Evolutionary conservation across 2,329 filamentous ascomycete genomes (phyloP).

Genomic region (Zasmidium angulare): DNA sequence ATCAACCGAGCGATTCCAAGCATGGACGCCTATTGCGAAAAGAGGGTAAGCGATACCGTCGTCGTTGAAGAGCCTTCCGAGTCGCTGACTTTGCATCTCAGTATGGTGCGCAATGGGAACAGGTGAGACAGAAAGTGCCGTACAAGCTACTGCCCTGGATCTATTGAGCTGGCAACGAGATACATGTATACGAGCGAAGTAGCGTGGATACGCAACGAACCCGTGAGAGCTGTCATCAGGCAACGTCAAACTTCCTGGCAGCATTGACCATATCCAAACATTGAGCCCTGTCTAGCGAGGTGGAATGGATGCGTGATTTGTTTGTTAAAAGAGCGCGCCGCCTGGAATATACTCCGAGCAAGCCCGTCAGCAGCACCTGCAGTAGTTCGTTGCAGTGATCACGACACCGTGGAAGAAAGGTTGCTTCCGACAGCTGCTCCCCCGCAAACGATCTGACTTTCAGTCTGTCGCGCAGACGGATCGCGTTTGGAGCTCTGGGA

Average conservation of each 20-base stretch:
- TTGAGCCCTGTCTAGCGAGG: too few species aligned
- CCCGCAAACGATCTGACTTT: not conserved
- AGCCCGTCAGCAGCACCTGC: not conserved
- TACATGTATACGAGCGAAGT: too few species aligned
- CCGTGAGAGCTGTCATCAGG: too few species aligned
- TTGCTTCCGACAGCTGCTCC: not conserved
- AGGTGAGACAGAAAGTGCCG: slow-evolving; percentile 25
- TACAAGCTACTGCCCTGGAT: slow-evolving; percentile 28
- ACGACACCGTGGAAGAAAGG: not conserved
- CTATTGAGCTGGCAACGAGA: slow-evolving; percentile 20
- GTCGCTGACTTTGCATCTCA: slow-evolving; percentile 1
- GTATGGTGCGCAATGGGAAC: slow-evolving; percentile 28
- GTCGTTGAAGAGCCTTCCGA: slow-evolving; percentile 6
- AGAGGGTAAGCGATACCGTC: slow-evolving; percentile 19
- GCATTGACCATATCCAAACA: too few species aligned
- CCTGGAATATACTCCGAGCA: not conserved
- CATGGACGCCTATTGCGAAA: slow-evolving; percentile 29
- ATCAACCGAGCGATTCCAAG: slow-evolving; percentile 25
- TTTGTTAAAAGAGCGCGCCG: not conserved
- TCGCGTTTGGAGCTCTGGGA: not conserved
- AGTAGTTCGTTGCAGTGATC: not conserved
- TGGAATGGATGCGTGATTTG: not conserved
- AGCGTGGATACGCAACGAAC: too few species aligned
- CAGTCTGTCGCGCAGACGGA: not conserved
- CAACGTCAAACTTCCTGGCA: too few species aligned